Conservation (phyloP, 2,329 filamentous ascomycete species). For the Fusarium torreyae region DNA sequence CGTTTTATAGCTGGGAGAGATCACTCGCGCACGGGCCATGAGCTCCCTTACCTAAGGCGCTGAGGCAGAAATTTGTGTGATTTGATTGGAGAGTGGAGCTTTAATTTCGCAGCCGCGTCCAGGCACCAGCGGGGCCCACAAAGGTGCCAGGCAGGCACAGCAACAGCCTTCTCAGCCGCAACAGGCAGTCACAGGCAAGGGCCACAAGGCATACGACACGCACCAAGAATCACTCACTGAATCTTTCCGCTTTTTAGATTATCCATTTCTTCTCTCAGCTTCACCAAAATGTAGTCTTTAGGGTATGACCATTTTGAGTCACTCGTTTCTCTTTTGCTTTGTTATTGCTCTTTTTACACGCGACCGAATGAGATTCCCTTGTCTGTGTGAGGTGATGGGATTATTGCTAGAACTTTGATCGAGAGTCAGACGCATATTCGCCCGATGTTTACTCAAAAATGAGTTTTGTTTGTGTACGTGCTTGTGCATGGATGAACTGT, state of each 20-base stretch:
- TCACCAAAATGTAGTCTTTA: neutral
- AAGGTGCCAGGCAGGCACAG: neutral
- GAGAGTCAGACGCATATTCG: too few species aligned
- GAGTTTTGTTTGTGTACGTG: too few species aligned
- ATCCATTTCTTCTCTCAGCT: too few species aligned
- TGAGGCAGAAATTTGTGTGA: conserved; percentile 20
- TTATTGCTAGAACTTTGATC: too few species aligned
- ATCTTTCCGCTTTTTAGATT: too few species aligned
- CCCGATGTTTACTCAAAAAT: too few species aligned
- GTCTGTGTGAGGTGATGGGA: too few species aligned
- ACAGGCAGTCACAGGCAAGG: conserved; percentile 1
- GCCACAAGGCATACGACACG: conserved; percentile 2
- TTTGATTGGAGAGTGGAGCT: conserved; percentile 34
- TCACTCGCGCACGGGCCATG: conserved; percentile 40
- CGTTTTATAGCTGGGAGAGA: conserved; percentile 54
- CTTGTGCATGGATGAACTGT: too few species aligned
- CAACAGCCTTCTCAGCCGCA: conserved; percentile 14
- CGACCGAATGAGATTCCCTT: too few species aligned
- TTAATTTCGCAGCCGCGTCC: conserved; percentile 22
- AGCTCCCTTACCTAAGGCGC: conserved; percentile 41
- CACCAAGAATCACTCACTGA: too few species aligned
- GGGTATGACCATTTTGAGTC: neutral
- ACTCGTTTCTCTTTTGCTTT: too few species aligned
- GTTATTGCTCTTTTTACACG: too few species aligned
- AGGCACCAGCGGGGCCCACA: conserved; percentile 38